These are phyloP conservation scores for Globisporangium iwayamae DNA, from an alignment of 352 stramenopile genomes.

Conservation along the genomic window DNA sequence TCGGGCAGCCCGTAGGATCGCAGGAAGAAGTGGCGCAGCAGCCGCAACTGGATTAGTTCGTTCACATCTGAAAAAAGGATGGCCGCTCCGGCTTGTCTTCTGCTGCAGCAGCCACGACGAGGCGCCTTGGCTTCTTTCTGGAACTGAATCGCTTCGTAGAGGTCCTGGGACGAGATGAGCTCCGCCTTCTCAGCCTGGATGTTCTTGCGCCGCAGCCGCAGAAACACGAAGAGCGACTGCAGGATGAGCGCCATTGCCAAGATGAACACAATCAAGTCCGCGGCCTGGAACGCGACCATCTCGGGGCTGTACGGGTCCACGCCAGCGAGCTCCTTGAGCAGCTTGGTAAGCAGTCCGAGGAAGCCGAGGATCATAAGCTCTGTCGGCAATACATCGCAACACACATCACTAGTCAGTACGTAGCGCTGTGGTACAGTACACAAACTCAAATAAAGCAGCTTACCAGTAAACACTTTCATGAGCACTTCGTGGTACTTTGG, in stretches of 20 bases:
- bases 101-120: too few species aligned
- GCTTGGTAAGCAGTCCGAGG: conserved; percentile 46
- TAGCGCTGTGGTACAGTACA: too few species aligned
- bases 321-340: conserved; percentile 34
- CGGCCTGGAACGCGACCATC: conserved; percentile 49
- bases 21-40: conserved; percentile 49
- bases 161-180: conserved; percentile 19
- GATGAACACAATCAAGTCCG: conserved; percentile 56
- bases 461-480: conserved; percentile 41
- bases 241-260: conserved; percentile 48
- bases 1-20: conserved; percentile 37
- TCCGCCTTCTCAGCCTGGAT: conserved; percentile 31
- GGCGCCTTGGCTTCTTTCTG: too few species aligned
- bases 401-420: background rate
- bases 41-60: conserved; percentile 27
- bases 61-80: background rate
- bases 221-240: conserved; percentile 44
- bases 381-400: background rate
- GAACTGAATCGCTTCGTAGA: too few species aligned
- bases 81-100: too few species aligned
- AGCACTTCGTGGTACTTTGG: conserved; percentile 72
- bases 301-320: conserved; percentile 25
- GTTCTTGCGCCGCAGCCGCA: conserved; percentile 37
- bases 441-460: background rate
- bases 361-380: conserved; percentile 63